phyloP scores from a whole-genome alignment of 805 yeast genomes.

The Saccharomycopsis guyanensis region DNA sequence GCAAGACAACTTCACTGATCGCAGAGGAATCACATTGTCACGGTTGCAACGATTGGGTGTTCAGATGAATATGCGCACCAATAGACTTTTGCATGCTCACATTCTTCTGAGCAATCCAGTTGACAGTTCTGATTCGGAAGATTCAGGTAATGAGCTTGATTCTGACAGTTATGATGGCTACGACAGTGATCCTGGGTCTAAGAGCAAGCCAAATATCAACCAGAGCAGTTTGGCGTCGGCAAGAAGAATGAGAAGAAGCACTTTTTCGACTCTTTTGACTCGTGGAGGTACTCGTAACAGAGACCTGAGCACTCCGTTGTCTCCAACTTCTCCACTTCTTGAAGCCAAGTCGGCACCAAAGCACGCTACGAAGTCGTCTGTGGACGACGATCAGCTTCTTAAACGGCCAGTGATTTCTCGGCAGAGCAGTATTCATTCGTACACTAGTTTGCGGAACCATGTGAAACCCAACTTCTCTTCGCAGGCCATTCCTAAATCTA shows the following conservation, averaged over 20 bases:
- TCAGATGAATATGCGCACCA: slow-evolving; percentile 69
- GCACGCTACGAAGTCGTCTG: slow-evolving; percentile 1
- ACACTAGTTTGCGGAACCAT: slow-evolving; percentile 23
- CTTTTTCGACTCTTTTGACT: slow-evolving; percentile 7
- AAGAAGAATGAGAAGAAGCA: slow-evolving; percentile 17
- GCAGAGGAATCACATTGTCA: slow-evolving; percentile 33
- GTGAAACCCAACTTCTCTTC: slow-evolving; percentile 61
- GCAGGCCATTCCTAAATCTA: slow-evolving; percentile 62
- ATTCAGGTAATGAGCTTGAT: slow-evolving; percentile 28
- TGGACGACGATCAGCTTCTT: slow-evolving; percentile 5
- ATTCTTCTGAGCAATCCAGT: slow-evolving; percentile 21
- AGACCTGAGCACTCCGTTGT: slow-evolving; percentile 6
- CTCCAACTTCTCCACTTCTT: slow-evolving; percentile 18
- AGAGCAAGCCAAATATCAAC: neutral
- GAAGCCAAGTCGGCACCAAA: slow-evolving; percentile 2
- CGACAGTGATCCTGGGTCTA: slow-evolving; percentile 18
- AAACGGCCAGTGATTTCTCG: slow-evolving; percentile 17
- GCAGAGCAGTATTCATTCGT: slow-evolving; percentile 21
- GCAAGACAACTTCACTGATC: neutral
- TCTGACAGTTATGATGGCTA: slow-evolving; percentile 17
- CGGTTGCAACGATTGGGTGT: slow-evolving; percentile 71
- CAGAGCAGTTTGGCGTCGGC: slow-evolving; percentile 1
- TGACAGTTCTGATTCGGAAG: slow-evolving; percentile 26
- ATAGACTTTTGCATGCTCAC: slow-evolving; percentile 34
- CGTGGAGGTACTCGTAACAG: neutral